Evolutionary conservation across 345 rosid genomes (phyloP).

Genomic region (Microcos paniculata): DNA sequence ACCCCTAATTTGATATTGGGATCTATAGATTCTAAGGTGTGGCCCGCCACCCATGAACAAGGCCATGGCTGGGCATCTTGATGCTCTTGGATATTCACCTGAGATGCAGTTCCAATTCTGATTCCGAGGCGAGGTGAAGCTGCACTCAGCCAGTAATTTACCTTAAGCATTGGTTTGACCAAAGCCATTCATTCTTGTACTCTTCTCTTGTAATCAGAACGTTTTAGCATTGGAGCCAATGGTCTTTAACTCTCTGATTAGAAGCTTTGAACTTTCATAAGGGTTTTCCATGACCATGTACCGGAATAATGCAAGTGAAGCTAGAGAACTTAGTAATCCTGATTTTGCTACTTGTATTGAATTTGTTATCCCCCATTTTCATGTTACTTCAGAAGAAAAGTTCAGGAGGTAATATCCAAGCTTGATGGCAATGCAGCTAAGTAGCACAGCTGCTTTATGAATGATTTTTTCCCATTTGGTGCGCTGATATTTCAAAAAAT

Average conservation of each 20-base stretch:
- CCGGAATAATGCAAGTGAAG: neutral
- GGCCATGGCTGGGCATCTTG: constrained; percentile 92
- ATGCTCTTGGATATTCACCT: constrained; percentile 68
- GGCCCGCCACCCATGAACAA: constrained; percentile 99
- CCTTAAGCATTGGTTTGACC: constrained; percentile 19
- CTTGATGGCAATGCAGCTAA: neutral
- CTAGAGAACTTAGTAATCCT: neutral
- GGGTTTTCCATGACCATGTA: neutral
- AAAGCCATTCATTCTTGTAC: neutral
- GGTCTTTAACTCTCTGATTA: neutral
- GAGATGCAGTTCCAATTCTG: constrained; percentile 97
- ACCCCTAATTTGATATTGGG: constrained; percentile 3
- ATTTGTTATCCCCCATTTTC: neutral
- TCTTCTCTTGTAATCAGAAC: neutral
- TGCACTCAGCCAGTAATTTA: constrained; percentile 11
- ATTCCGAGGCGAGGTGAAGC: constrained; percentile 22
- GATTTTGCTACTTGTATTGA: neutral
- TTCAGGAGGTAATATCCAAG: neutral
- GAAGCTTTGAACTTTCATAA: constrained; percentile 3
- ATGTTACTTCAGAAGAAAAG: neutral
- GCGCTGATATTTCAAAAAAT: no score
- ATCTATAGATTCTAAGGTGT: constrained; percentile 74
- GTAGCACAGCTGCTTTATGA: neutral
- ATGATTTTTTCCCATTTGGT: no score
- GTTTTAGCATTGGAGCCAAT: neutral